Percentiles rank a stretch among this genome's conserved stretches.
Evolutionary conservation across 257 asterid genomes (phyloP).

Genomic region (Lantana camara): DNA sequence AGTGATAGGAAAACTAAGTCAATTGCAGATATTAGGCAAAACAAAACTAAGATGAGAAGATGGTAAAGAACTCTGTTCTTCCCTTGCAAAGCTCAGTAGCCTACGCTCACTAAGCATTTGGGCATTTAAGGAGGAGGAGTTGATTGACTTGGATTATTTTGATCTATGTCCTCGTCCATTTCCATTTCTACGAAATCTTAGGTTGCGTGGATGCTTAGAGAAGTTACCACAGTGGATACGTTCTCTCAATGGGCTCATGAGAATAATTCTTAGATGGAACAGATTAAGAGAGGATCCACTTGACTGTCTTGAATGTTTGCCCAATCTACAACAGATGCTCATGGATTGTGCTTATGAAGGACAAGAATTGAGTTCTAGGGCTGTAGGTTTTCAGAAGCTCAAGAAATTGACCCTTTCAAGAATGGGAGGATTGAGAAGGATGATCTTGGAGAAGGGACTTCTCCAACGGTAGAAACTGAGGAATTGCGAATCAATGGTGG

Average conservation of each 20-base stretch:
- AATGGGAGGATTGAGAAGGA: not conserved
- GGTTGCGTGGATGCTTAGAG: not conserved
- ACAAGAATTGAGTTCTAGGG: not conserved
- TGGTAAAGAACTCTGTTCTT: not conserved
- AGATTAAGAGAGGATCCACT: not conserved
- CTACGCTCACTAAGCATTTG: not conserved
- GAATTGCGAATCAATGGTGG: not conserved
- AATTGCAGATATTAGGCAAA: slow-evolving; percentile 11
- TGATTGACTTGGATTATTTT: not conserved
- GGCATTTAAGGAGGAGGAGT: not conserved
- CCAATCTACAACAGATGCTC: not conserved
- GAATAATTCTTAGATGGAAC: not conserved
- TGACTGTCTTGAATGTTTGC: not conserved
- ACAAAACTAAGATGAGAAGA: slow-evolving; percentile 9
- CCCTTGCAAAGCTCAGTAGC: not conserved
- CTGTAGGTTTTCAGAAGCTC: not conserved
- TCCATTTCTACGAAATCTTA: not conserved
- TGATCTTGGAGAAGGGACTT: not conserved
- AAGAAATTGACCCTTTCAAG: not conserved
- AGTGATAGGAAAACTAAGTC: slow-evolving; percentile 25
- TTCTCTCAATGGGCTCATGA: not conserved
- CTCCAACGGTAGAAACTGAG: not conserved
- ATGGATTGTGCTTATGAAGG: not conserved
- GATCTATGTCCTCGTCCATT: not conserved
- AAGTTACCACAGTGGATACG: not conserved